Evolutionary conservation across 2,329 filamentous ascomycete genomes (phyloP).

Genomic region (Aspergillus brunneoviolaceus): DNA sequence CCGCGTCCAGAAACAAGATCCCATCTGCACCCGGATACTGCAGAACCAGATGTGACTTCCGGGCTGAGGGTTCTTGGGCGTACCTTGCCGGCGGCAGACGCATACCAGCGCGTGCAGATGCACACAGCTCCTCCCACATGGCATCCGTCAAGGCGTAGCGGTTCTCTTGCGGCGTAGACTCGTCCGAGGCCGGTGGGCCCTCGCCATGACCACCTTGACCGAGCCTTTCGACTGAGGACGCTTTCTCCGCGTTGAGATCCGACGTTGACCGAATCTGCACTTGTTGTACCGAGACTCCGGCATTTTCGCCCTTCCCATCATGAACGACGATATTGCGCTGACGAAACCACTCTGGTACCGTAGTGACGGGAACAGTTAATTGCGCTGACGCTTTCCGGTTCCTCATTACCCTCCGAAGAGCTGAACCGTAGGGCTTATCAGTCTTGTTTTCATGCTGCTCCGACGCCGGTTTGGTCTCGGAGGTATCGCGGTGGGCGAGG

Average conservation of each 20-base stretch:
- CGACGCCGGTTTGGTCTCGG: constrained; percentile 12
- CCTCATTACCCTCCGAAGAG: constrained; percentile 39
- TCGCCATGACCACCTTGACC: constrained; percentile 29
- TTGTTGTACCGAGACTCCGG: constrained; percentile 20
- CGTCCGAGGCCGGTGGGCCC: constrained; percentile 21
- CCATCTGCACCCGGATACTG: constrained; percentile 60
- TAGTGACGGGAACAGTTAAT: constrained; percentile 20
- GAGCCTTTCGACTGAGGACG: constrained; percentile 3
- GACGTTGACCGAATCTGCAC: constrained; percentile 29
- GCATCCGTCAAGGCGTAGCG: constrained; percentile 43
- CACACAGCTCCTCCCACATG: constrained; percentile 51
- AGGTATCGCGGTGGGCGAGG: constrained; percentile 16
- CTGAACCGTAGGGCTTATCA: constrained; percentile 40
- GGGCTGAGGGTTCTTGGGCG: constrained; percentile 48
- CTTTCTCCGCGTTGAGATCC: constrained; percentile 18
- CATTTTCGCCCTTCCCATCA: constrained; percentile 12
- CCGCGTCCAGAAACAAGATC: constrained; percentile 55
- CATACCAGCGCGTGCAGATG: constrained; percentile 54
- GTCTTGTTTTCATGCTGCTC: constrained; percentile 25
- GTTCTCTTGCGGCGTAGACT: constrained; percentile 19
- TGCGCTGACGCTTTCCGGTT: constrained; percentile 31
- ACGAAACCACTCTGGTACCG: constrained; percentile 40
- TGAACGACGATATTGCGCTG: constrained; percentile 35
- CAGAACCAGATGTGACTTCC: constrained; percentile 58
- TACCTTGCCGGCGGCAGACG: constrained; percentile 41